Base-by-base conservation (phyloP, 345 rosid species). In the Sisymbrium irio region DNA sequence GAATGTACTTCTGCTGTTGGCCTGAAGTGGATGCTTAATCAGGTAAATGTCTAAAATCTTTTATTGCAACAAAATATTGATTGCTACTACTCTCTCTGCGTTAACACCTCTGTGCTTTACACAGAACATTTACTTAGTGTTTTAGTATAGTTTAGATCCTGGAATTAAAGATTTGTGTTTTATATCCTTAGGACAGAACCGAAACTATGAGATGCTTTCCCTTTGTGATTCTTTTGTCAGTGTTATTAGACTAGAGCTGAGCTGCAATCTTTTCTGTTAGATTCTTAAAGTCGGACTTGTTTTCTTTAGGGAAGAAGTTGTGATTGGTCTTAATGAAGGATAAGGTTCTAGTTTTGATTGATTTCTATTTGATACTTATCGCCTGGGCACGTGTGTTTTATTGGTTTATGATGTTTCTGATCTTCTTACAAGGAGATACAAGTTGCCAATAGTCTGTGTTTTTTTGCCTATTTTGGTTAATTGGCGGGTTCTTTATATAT, bases 21-120 rank as follows among this genome's bases (percentile, higher is more conserved):
- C 49, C 80, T 96, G 60, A 96, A 96, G 80, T 96, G 99, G 99
- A 96, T 96, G 99, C 98, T 96, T 78, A 96, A 96, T 85, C 98
- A 96, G 94, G 98, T 92, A 64, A 83, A 63, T 1, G 7, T 69
- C 35, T 62, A 7, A 15, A 9, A 2, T 35, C 62, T n/a, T 56
- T n/a, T 15, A 15, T 30, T 30, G 65, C 56, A 69, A 32, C 14
- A 19, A 32, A 57, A 45, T 71, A 22, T 7, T 60, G 40, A 3
- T 22, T 44, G 22, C 58, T 35, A 45, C 22, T 65, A 51, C 33
- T 51, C 40, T 37, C 7, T 44, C 36, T 69, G 57, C 17, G n/a
- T 56, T 55, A 12, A 18, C 19, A 44, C 19, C 40, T 53, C 9
- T 44, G 5, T n/a, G 19, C 36, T 8, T 2, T 69, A 55, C 8